Percentiles rank a stretch among this genome's conserved stretches.
Evolutionary conservation across 306 rosid species (phyloP).

Genomic region (Oxytropis ochrocephala): DNA sequence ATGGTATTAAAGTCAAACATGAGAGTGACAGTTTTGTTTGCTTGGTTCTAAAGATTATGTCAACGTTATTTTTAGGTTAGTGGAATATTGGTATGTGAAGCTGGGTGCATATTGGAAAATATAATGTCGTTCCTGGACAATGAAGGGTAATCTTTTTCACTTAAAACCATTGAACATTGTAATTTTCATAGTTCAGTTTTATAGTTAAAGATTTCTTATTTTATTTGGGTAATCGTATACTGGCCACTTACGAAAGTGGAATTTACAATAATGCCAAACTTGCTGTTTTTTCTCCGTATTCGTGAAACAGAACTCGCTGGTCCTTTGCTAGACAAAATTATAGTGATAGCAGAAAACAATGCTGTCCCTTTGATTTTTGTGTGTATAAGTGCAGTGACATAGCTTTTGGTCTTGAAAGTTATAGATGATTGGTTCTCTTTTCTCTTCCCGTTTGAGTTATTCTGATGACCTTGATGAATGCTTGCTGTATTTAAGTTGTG

Average conservation of each 20-base stretch:
- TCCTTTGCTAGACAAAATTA: neutral
- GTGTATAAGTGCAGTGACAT: neutral
- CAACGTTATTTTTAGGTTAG: conserved; percentile 62
- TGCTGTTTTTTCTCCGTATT: neutral
- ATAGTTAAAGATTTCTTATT: neutral
- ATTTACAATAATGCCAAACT: neutral
- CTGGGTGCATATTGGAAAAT: conserved; percentile 95
- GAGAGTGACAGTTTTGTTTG: neutral
- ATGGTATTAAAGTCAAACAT: neutral
- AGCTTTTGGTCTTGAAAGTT: conserved; percentile 10
- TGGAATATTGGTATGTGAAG: conserved; percentile 94
- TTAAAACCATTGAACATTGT: neutral
- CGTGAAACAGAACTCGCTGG: neutral
- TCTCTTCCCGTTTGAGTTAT: conserved; percentile 11
- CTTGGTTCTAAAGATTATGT: conserved; percentile 25
- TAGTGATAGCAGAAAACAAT: neutral
- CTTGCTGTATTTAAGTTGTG: conserved; percentile 28
- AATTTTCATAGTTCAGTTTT: conserved; percentile 7
- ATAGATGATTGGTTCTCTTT: conserved; percentile 8
- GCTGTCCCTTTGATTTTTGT: neutral
- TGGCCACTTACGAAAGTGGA: conserved; percentile 2
- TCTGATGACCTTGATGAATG: conserved; percentile 8
- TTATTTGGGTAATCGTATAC: neutral
- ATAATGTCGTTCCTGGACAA: conserved; percentile 70
- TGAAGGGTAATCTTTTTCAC: conserved; percentile 65